Conservation (phyloP, 2,329 filamentous ascomycete genomes). For the Cercospora zeae-maydis region DNA sequence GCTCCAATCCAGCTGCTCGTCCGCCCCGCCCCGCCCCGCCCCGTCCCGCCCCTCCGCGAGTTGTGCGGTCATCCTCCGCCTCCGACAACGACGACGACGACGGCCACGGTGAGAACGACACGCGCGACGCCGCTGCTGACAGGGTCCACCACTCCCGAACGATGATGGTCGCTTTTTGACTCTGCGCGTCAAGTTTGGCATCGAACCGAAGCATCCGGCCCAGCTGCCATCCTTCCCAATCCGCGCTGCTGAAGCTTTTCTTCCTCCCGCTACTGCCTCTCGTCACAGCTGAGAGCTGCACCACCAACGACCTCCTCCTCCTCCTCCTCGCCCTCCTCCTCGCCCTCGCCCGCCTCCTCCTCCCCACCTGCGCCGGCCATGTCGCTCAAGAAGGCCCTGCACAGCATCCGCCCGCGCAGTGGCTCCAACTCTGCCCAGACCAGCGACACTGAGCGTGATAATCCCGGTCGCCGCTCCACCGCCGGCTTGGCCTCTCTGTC, state of each 20-base stretch:
- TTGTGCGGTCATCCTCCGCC: too few species aligned
- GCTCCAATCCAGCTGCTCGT: too few species aligned
- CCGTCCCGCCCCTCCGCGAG: too few species aligned
- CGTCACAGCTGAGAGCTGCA: neutral
- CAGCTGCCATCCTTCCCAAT: constrained; percentile 1
- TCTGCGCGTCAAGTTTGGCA: neutral
- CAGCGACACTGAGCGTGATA: constrained; percentile 25
- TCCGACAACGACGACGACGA: neutral
- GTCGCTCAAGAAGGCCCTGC: constrained; percentile 48
- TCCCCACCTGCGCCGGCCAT: constrained; percentile 10
- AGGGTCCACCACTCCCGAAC: neutral
- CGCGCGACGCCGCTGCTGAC: neutral
- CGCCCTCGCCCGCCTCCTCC: neutral
- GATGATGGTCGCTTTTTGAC: neutral
- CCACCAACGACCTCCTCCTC: neutral
- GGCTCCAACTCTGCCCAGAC: constrained; percentile 26
- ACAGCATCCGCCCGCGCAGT: constrained; percentile 41
- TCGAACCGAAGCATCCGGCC: constrained; percentile 8
- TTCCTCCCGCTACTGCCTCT: neutral
- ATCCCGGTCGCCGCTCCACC: constrained; percentile 18
- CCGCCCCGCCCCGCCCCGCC: too few species aligned
- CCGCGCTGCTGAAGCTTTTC: neutral
- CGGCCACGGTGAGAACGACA: neutral
- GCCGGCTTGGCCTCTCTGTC: constrained; percentile 29
- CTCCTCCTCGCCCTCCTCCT: neutral